These are phyloP conservation scores for Sporisorium scitamineum DNA, from an alignment of 1,284 basidiomycete genomes.

Conservation along the genomic window DNA sequence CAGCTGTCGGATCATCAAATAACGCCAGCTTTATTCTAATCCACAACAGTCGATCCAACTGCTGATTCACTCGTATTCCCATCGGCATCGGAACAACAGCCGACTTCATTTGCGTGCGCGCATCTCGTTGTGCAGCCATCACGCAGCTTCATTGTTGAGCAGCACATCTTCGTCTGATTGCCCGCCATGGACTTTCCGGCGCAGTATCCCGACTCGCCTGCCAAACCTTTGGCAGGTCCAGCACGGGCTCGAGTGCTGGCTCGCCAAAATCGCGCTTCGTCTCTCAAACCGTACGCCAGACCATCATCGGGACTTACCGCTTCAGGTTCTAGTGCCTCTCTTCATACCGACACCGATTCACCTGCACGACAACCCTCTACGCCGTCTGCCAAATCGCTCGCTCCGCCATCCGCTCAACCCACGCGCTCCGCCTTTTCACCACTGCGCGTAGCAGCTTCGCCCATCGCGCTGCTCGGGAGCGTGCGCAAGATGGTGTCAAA, in stretches of 20 bases:
- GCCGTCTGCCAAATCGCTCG: constrained; percentile 27
- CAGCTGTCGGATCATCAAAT: neutral
- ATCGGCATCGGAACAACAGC: too few species aligned
- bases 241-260: constrained; percentile 43
- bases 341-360: constrained; percentile 21
- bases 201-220: constrained; percentile 53
- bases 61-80: neutral
- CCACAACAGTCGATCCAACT: neutral
- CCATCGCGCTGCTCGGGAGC: constrained; percentile 50
- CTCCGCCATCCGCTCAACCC: constrained; percentile 22
- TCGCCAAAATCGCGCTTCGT: constrained; percentile 43
- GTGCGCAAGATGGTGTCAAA: constrained; percentile 53
- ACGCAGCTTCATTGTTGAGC: neutral
- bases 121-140: neutral
- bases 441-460: constrained; percentile 43
- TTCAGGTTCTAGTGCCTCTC: constrained; percentile 22
- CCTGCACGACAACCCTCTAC: constrained; percentile 25
- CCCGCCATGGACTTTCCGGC: constrained; percentile 50
- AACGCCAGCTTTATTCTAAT: neutral
- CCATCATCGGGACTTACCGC: constrained; percentile 14
- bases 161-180: neutral
- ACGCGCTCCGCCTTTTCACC: constrained; percentile 42
- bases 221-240: constrained; percentile 43
- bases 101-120: constrained; percentile 8
- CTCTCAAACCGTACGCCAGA: constrained; percentile 52